These are phyloP conservation scores for Nigrospora osmanthi DNA, from an alignment of 2,329 filamentous ascomycete genomes.

Conservation along the genomic window DNA sequence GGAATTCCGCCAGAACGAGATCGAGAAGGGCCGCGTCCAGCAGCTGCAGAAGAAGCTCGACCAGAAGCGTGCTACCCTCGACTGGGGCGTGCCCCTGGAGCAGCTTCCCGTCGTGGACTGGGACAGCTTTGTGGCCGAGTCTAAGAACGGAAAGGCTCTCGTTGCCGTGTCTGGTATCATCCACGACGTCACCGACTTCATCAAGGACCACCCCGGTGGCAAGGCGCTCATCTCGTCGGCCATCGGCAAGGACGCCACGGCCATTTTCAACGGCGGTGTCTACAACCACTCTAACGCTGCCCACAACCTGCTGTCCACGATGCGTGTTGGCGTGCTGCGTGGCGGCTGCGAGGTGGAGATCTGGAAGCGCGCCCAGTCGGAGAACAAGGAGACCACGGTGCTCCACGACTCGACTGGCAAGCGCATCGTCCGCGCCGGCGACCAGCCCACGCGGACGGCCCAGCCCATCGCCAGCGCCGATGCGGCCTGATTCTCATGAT, in stretches of 20 bases:
- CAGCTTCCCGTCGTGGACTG: conserved; percentile 31
- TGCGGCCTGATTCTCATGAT: conserved; percentile 43
- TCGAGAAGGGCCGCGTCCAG: conserved; percentile 60
- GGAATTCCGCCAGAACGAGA: conserved; percentile 60
- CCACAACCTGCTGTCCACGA: conserved; percentile 59
- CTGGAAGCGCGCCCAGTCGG: conserved; percentile 59
- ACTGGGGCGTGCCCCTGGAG: conserved; percentile 60
- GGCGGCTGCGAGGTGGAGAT: conserved; percentile 62
- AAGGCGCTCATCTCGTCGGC: conserved; percentile 58
- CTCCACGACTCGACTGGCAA: conserved; percentile 63
- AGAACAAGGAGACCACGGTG: conserved; percentile 59
- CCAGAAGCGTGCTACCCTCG: conserved; percentile 52
- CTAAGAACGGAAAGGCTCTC: conserved; percentile 55
- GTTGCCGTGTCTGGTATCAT: conserved; percentile 56
- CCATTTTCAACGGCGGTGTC: conserved; percentile 62
- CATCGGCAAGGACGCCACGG: conserved; percentile 59
- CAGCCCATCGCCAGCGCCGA: conserved; percentile 65
- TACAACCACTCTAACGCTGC: conserved; percentile 62
- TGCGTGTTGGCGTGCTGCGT: conserved; percentile 59
- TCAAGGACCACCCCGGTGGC: conserved; percentile 61
- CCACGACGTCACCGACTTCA: conserved; percentile 58
- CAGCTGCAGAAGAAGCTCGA: conserved; percentile 63
- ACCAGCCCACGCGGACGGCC: conserved; percentile 66
- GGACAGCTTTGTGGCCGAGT: conserved; percentile 57
- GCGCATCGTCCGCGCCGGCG: conserved; percentile 65